Evolutionary conservation across 177 flowering plant genomes (phyloP), one percentile per base, ranked within the genome.

Genomic region (Telopea speciosissima): DNA sequence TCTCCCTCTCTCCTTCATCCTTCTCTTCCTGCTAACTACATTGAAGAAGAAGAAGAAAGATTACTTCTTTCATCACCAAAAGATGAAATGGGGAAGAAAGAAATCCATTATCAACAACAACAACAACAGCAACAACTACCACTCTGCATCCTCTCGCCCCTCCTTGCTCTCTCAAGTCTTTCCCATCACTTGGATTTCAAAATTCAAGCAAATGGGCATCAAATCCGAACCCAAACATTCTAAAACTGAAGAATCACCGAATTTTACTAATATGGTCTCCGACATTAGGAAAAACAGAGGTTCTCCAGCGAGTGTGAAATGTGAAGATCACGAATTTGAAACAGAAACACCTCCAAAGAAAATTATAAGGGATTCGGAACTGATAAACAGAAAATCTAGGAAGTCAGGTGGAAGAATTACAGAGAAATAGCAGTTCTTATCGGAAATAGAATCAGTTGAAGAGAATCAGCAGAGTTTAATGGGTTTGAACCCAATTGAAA

Each of bases 41-140:
- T n/a, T 12, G 22, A 19, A 19, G 24, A 58, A 19, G n/a, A 58
- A n/a, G 44, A 10, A 5, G 44, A 40, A 5, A n/a, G n/a, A n/a
- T n/a, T n/a, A n/a, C n/a, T n/a, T n/a, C n/a, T n/a, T n/a, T n/a
- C n/a, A n/a, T n/a, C n/a, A n/a, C n/a, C 45, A 22, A n/a, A 68
- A 58, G 23, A 86, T 84, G 90, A 84, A 84, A 76, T 85, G 89
- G 90, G 84, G 87, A 65, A 81, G 79, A 72, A 85, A 83, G 77
- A 87, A 80, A 75, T 52, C 79, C 21, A 54, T 1, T n/a, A n/a
- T n/a, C n/a, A n/a, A n/a, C n/a, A n/a, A n/a, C n/a, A n/a, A n/a
- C n/a, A n/a, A n/a, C n/a, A n/a, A n/a, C n/a, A n/a, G n/a, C 59
- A 16, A 2, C 59, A 54, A 12, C 19, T 11, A 11, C 56, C 56